phyloP scores from a whole-genome alignment of 129 eudicot genomes.

The carrot (Daucus carota) region DNA sequence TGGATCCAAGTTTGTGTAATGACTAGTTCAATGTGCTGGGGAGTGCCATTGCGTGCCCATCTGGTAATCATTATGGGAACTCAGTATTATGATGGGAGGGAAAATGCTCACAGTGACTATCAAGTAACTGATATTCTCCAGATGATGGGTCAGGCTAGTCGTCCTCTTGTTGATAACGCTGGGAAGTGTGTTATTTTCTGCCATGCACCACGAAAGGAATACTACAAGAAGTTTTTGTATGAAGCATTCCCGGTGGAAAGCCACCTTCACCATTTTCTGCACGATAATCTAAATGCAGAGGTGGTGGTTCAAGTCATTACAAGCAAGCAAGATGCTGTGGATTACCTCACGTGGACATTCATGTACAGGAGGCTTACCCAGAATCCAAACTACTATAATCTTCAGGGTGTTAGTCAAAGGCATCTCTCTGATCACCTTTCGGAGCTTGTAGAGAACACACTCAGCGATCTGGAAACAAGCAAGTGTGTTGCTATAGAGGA shows the following conservation, averaged over 20 bases:
- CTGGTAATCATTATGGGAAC: constrained; percentile 97
- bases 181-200: constrained; percentile 89
- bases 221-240: constrained; percentile 72
- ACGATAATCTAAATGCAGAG: constrained; percentile 83
- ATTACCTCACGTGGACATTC: constrained; percentile 89
- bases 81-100: constrained; percentile 84
- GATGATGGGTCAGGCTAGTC: constrained; percentile 96
- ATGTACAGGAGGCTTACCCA: constrained; percentile 89
- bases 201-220: constrained; percentile 91
- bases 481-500: constrained; percentile 70
- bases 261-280: constrained; percentile 75
- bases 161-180: constrained; percentile 78
- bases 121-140: constrained; percentile 87
- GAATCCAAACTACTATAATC: constrained; percentile 86
- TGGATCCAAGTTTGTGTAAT: constrained; percentile 86
- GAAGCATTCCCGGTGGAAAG: constrained; percentile 93
- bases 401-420: constrained; percentile 87
- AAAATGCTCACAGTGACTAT: constrained; percentile 88
- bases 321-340: constrained; percentile 89
- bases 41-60: constrained; percentile 73
- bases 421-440: constrained; percentile 87
- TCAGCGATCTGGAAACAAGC: constrained; percentile 68
- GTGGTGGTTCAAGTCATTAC: constrained; percentile 68
- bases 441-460: constrained; percentile 77
- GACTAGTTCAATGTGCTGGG: constrained; percentile 95